Base-by-base conservation (phyloP, 768 basidiomycete genomes). In the Lactarius quietus region DNA sequence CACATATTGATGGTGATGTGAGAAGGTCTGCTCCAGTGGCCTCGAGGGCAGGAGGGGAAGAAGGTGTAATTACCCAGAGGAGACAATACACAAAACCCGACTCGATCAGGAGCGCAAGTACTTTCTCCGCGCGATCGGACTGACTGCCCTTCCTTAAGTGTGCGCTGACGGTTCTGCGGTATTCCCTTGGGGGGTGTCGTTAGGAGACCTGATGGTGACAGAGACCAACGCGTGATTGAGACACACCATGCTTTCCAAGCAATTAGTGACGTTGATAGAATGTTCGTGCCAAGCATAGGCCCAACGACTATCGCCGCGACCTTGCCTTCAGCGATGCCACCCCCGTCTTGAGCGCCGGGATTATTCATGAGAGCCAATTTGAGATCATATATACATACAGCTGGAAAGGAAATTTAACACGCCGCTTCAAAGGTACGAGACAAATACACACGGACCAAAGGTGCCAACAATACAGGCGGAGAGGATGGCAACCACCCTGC, bases 161-260 rank as follows among this genome's bases (percentile, higher is more conserved):
- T n/a, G 39, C 33, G 12, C 61, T 28, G 45, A 66, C 57, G 6
- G 26, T 18, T 9, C 6, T 56, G 51, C 65, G 65, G 38, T 45
- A 62, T 26, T 58, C 54, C 65, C 65, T 62, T 41, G 17, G 7
- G 17, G 31, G 3, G 12, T 15, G 12, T 9, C 1, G 33, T 60
- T 28, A 56, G 53, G 35, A 51, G 28, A 3, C 1, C 35, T 8
- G 43, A 59, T 15, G 28, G 38, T 1, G 28, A 48, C 8, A 38
- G 7, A 53, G 23, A 48, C n/a, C 12, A 9, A 15, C 26, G n/a
- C 18, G 31, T 2, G 10, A 6, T 23, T 3, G 6, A 12, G 20
- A 9, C 33, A 33, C 33, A 66, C 65, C 65, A 66, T 20, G 65
- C 65, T 43, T 66, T 66, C 65, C 65, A 66, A 23, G 61, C 65